These are phyloP conservation scores for Thalia dealbata DNA, from an alignment of 176 grass and related monocot species.

Conservation along the genomic window DNA sequence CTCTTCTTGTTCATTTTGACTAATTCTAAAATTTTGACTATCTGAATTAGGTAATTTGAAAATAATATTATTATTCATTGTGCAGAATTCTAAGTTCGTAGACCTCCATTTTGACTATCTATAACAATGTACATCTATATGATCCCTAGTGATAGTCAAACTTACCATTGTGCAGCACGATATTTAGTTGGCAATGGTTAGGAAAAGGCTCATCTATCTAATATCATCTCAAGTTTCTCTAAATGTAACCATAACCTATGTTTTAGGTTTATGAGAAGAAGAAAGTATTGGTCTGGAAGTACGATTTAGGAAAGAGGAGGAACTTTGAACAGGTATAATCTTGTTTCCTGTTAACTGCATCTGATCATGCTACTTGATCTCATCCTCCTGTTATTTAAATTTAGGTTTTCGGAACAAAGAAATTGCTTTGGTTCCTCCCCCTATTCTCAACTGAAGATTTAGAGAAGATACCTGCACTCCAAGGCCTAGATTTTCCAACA, in stretches of 20 bases:
- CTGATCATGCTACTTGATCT: constrained; percentile 1
- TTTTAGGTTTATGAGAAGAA: constrained; percentile 61
- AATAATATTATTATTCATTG: no score
- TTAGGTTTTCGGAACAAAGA: constrained; percentile 84
- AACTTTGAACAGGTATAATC: constrained; percentile 69
- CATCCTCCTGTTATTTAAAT: constrained; percentile 2
- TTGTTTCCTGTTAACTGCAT: background rate
- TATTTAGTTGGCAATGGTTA: background rate
- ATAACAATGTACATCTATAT: no score
- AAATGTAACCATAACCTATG: constrained; percentile 15
- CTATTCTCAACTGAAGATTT: constrained; percentile 61
- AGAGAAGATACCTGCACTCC: constrained; percentile 46
- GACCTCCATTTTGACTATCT: no score
- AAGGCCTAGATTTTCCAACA: constrained; percentile 66
- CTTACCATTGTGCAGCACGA: no score
- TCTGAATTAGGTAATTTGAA: no score
- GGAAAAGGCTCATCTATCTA: background rate
- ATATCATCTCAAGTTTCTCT: background rate
- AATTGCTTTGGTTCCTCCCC: constrained; percentile 69
- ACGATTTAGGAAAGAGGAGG: constrained; percentile 65
- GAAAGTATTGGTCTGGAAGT: constrained; percentile 56
- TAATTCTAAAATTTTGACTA: no score
- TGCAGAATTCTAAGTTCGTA: no score
- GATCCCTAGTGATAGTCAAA: no score
- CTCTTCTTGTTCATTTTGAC: background rate